A percentile compares a stretch with the other conserved stretches of the same genome.
These are phyloP conservation scores for Rhizopogon vulgaris DNA, from an alignment of 768 basidiomycete species.

Conservation along the genomic window DNA sequence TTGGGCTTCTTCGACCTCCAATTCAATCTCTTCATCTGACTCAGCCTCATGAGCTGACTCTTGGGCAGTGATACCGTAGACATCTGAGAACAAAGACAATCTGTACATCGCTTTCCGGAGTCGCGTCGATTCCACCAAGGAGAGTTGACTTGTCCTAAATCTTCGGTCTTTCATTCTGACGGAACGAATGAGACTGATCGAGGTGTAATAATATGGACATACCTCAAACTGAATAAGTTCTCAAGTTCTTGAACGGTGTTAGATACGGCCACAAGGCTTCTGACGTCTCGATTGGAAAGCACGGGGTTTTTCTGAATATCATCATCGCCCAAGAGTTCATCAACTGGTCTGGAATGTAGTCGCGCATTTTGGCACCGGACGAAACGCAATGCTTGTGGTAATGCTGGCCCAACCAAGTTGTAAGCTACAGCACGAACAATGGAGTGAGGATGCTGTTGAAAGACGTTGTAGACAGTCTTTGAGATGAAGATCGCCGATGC, in stretches of 20 bases:
- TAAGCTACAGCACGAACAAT: slow-evolving; percentile 14
- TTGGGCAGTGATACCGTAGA: slow-evolving; percentile 6
- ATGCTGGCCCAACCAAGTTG: slow-evolving; percentile 17
- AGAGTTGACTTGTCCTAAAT: slow-evolving; percentile 24
- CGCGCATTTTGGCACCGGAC: slow-evolving; percentile 10
- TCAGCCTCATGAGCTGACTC: neutral
- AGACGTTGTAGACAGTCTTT: slow-evolving; percentile 15
- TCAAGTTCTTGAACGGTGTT: slow-evolving; percentile 11
- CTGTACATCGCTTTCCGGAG: slow-evolving; percentile 26
- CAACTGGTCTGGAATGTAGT: neutral
- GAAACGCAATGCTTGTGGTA: slow-evolving; percentile 22
- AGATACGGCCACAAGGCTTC: slow-evolving; percentile 14
- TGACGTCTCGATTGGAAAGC: slow-evolving; percentile 15
- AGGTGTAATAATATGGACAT: neutral
- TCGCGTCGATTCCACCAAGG: slow-evolving; percentile 24
- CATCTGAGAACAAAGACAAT: slow-evolving; percentile 14
- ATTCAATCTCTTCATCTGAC: neutral
- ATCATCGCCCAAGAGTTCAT: slow-evolving; percentile 4
- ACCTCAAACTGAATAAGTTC: slow-evolving; percentile 16
- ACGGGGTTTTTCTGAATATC: slow-evolving; percentile 10
- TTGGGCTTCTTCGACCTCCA: slow-evolving; percentile 3
- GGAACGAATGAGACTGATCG: slow-evolving; percentile 2
- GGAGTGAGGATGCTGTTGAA: slow-evolving; percentile 13
- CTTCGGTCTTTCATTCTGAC: slow-evolving; percentile 32
- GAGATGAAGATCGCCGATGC: slow-evolving; percentile 12